Evolutionary conservation across 441 rosid species (phyloP), one percentile per base, ranked within the genome.

Genomic region (Eugenia klotzschiana): DNA sequence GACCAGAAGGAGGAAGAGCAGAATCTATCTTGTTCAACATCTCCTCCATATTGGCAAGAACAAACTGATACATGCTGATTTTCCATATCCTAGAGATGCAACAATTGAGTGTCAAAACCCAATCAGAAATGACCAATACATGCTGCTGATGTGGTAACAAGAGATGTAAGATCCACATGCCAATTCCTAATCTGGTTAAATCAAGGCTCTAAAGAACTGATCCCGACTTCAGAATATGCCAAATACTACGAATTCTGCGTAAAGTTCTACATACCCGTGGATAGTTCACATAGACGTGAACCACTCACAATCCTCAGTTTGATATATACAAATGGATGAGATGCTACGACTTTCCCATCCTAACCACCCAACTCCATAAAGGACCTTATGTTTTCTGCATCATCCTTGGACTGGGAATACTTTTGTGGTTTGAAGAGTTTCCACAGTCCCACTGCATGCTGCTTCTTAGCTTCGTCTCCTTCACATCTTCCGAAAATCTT

Each of bases 401-500:
- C 98, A n/a, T 91, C 92, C 60, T 87, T 81, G 6, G 94, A 89
- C 29, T 88, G 84, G 15, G 88, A 60, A 85, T 88, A 84, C 37
- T 84, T 91, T 83, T 90, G 87, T 11, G 95, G 92, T 82, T 88
- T 91, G 84, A 94, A 87, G 79, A 93, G 91, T 88, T 90, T 92
- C 98, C 98, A 94, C 46, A 95, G 87, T 14, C 97, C 96, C 73
- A 64, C 85, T 0, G 93, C 91, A 90, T 91, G 96, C 57, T 60
- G 86, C 15, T 82, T 80, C 64, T 88, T 84, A 26, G 53, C 87
- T 84, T 79, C 50, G 5, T 86, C 90, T 79, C 86, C 91, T 12
- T 86, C 89, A 88, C 87, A 89, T 87, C 94, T 92, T 22, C 91
- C 93, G 40, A 86, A 93, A 82, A 95, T 88, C 87, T 89, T 93